These are phyloP conservation scores for Blakeslea trispora DNA, from an alignment of 371 early-diverging fungal genomes.

Conservation along the genomic window DNA sequence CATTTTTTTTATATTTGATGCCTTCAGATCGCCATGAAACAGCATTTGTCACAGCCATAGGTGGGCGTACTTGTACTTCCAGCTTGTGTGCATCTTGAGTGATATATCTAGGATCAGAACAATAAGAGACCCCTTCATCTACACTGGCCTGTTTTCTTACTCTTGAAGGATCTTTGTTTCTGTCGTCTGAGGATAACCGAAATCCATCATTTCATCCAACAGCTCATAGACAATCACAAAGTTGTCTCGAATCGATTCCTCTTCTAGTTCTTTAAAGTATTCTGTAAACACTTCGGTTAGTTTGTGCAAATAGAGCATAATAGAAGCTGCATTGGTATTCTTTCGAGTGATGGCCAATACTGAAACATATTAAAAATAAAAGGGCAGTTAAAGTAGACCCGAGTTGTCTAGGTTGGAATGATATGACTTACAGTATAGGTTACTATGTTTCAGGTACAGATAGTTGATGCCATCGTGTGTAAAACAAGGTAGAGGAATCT, in stretches of 20 bases:
- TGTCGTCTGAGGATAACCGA: constrained; percentile 98
- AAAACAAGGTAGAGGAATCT: constrained; percentile 86
- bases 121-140: not conserved
- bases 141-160: too few species aligned
- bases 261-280: constrained; percentile 98
- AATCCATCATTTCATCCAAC: constrained; percentile 99
- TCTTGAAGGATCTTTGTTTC: constrained; percentile 97
- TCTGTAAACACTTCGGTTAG: constrained; percentile 92
- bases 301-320: constrained; percentile 93
- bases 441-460: constrained; percentile 92
- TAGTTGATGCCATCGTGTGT: constrained; percentile 95
- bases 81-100: constrained; percentile 97
- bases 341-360: constrained; percentile 95
- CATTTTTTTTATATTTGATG: constrained; percentile 96
- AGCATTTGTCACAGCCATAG: constrained; percentile 97
- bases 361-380: too few species aligned
- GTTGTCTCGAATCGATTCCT: constrained; percentile 95
- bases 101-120: constrained; percentile 77
- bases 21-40: constrained; percentile 98
- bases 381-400: too few species aligned
- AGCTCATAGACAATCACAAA: constrained; percentile 95
- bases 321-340: constrained; percentile 95
- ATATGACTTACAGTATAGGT: constrained; percentile 84
- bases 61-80: constrained; percentile 88
- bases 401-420: too few species aligned